Percentiles rank a stretch among this genome's conserved stretches.
phyloP scores from a whole-genome alignment of 257 asterid genomes.

The Salvia rosmarinus region DNA sequence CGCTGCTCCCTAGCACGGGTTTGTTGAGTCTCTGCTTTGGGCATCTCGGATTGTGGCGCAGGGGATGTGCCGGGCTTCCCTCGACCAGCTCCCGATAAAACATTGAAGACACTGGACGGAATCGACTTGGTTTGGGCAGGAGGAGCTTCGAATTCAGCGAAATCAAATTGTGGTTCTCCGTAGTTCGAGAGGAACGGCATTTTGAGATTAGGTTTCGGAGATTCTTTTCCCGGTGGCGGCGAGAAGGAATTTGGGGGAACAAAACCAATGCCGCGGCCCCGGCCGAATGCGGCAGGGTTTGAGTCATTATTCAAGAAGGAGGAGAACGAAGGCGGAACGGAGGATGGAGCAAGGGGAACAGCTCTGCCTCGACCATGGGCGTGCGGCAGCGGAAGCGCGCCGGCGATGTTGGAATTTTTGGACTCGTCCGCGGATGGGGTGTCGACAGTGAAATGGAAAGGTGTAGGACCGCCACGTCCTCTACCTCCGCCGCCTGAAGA shows the following conservation, averaged over 20 bases:
- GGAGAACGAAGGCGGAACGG: conserved; percentile 47
- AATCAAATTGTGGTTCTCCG: conserved; percentile 27
- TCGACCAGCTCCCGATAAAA: conserved; percentile 65
- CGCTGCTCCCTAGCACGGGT: conserved; percentile 40
- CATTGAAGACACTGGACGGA: conserved; percentile 32
- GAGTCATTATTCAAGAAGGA: conserved; percentile 43
- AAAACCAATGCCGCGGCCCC: conserved; percentile 62
- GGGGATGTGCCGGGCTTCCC: conserved; percentile 54
- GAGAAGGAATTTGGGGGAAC: conserved; percentile 31
- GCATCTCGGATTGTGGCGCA: conserved; percentile 34
- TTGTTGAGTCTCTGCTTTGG: conserved; percentile 59
- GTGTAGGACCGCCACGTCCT: conserved; percentile 61
- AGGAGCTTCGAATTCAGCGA: conserved; percentile 29
- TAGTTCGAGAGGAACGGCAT: conserved; percentile 36
- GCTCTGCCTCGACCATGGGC: conserved; percentile 80
- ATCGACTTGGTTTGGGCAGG: conserved; percentile 28
- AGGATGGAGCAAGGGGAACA: conserved; percentile 46
- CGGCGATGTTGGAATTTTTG: conserved; percentile 37
- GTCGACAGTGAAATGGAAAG: conserved; percentile 39
- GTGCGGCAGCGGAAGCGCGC: conserved; percentile 36
- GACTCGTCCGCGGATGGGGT: conserved; percentile 34
- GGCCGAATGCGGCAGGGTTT: conserved; percentile 35
- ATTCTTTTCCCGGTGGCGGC: conserved; percentile 27
- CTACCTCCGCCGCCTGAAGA: conserved; percentile 52
- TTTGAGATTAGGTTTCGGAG: conserved; percentile 33